Conservation (phyloP, 2,329 filamentous ascomycete genomes). For the Pseudogymnoascus sp. region DNA sequence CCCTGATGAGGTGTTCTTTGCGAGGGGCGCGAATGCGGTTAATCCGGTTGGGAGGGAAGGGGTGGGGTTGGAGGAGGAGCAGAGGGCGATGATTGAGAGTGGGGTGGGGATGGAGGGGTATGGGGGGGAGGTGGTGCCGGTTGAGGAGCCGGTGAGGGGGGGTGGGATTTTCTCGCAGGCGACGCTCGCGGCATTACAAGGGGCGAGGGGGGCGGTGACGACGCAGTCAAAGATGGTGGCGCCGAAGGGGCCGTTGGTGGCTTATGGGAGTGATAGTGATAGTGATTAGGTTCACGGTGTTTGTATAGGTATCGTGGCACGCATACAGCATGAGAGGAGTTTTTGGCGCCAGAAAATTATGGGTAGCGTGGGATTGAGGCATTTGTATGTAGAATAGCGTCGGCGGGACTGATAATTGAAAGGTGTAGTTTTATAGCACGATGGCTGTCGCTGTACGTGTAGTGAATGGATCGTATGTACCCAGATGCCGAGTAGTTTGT, state of each 20-base stretch:
- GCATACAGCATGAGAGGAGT: not conserved
- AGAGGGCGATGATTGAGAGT: slow-evolving; percentile 49
- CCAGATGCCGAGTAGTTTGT: not conserved
- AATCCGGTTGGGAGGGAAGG: slow-evolving; percentile 51
- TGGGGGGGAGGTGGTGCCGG: slow-evolving; percentile 36
- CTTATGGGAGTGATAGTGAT: slow-evolving; percentile 85
- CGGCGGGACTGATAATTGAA: not conserved
- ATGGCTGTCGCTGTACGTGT: not conserved
- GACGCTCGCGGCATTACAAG: slow-evolving; percentile 70
- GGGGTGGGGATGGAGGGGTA: slow-evolving; percentile 42
- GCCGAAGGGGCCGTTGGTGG: slow-evolving; percentile 67
- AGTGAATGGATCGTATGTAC: not conserved
- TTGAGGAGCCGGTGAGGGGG: slow-evolving; percentile 31
- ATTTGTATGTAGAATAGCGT: not conserved
- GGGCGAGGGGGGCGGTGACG: slow-evolving; percentile 43
- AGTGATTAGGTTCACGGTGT: slow-evolving; percentile 3
- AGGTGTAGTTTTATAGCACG: not conserved
- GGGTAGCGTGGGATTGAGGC: not conserved
- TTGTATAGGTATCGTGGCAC: not conserved
- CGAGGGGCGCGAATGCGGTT: slow-evolving; percentile 62
- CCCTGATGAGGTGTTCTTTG: slow-evolving; percentile 89
- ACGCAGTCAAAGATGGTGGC: slow-evolving; percentile 44
- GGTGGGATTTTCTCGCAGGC: slow-evolving; percentile 70
- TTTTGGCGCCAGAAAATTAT: not conserved
- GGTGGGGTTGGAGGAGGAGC: slow-evolving; percentile 56